Conservation (phyloP, 495 filamentous ascomycete species). For the Penicillium samsonianum region DNA sequence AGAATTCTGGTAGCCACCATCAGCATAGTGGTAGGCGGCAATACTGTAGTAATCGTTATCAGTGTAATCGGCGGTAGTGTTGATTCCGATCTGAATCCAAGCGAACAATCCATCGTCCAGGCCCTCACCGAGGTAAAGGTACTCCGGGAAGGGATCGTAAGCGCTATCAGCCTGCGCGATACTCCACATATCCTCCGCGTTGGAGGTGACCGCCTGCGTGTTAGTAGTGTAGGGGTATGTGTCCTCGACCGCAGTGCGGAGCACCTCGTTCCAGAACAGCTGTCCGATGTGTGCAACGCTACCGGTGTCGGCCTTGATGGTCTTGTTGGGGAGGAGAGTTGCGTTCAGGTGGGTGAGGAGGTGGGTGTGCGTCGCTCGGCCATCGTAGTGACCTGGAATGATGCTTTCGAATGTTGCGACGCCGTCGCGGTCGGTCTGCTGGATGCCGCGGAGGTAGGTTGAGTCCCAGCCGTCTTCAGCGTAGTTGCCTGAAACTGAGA, state of each 20-base stretch:
- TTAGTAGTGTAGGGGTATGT: slow-evolving; percentile 58
- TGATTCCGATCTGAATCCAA: slow-evolving; percentile 61
- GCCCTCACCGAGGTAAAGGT: slow-evolving; percentile 48
- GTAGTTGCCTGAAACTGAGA: slow-evolving; percentile 38
- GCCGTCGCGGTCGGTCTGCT: slow-evolving; percentile 56
- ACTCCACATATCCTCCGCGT: slow-evolving; percentile 46
- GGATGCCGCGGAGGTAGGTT: slow-evolving; percentile 56
- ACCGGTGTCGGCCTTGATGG: slow-evolving; percentile 45
- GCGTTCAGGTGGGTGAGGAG: slow-evolving; percentile 51
- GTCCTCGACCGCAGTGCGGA: slow-evolving; percentile 56
- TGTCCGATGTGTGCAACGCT: slow-evolving; percentile 48
- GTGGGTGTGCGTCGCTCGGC: slow-evolving; percentile 61
- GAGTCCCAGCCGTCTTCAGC: slow-evolving; percentile 41
- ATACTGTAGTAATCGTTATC: slow-evolving; percentile 43
- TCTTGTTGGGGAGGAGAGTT: slow-evolving; percentile 49
- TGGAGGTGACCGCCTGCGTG: slow-evolving; percentile 51
- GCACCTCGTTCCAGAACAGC: slow-evolving; percentile 63
- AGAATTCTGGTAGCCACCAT: slow-evolving; percentile 36
- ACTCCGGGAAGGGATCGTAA: slow-evolving; percentile 42
- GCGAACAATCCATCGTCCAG: slow-evolving; percentile 54
- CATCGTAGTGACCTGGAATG: slow-evolving; percentile 62
- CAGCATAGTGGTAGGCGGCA: slow-evolving; percentile 36
- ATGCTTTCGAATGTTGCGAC: slow-evolving; percentile 57
- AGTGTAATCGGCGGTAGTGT: slow-evolving; percentile 49
- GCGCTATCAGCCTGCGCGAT: slow-evolving; percentile 31